Conservation (phyloP, 768 basidiomycete species). For the Leccinum aurantiacum region DNA sequence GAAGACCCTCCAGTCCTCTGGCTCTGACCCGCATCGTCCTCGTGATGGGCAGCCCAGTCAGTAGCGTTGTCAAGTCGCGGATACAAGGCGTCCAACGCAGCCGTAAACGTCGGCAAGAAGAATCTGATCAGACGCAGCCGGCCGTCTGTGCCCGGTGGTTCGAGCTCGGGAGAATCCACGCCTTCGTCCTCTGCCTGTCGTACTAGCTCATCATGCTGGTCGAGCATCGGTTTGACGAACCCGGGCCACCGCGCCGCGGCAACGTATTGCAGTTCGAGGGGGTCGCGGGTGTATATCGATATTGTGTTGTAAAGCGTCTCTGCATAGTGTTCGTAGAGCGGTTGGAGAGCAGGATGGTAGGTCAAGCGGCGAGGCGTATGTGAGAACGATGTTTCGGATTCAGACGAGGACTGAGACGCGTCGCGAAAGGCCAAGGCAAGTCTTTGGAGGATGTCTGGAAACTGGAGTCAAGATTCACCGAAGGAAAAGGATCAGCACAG, state of each 20-base stretch:
- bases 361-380: conserved; percentile 21
- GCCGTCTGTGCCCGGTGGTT: conserved; percentile 51
- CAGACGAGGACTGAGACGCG: conserved; percentile 7
- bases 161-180: conserved; percentile 28
- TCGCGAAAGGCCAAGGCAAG: conserved; percentile 42
- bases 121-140: conserved; percentile 64
- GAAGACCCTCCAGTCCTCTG: not conserved
- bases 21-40: conserved; percentile 34
- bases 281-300: conserved; percentile 63
- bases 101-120: conserved; percentile 62
- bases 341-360: conserved; percentile 55
- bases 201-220: conserved; percentile 38
- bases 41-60: conserved; percentile 59
- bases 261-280: conserved; percentile 71
- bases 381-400: not conserved
- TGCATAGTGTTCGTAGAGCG: conserved; percentile 65
- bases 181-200: conserved; percentile 24
- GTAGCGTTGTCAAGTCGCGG: conserved; percentile 65
- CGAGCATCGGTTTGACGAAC: conserved; percentile 68
- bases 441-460: conserved; percentile 34
- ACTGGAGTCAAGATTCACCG: not conserved
- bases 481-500: not conserved
- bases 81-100: conserved; percentile 64
- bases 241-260: conserved; percentile 80
- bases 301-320: conserved; percentile 60